phyloP scores from a whole-genome alignment of 768 basidiomycete species.

The Calocera viscosa region DNA sequence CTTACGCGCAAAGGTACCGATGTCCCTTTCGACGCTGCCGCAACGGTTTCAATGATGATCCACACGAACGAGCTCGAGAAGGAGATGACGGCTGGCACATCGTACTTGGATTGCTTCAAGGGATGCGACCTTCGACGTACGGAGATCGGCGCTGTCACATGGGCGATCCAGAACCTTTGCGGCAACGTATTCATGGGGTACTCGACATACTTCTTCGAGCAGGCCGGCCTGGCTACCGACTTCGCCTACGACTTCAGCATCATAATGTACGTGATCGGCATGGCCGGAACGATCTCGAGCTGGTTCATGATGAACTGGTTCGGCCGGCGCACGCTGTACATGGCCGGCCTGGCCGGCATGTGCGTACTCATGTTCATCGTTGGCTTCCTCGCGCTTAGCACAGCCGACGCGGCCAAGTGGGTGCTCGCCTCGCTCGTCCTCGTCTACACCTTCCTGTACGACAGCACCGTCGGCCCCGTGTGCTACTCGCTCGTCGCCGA shows the following conservation, averaged over 20 bases:
- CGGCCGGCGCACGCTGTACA: conserved; percentile 28
- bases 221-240: conserved; percentile 19
- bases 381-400: conserved; percentile 24
- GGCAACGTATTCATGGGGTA: conserved; percentile 19
- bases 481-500: conserved; percentile 25
- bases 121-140: conserved; percentile 26
- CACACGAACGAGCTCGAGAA: conserved; percentile 30
- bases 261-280: conserved; percentile 20
- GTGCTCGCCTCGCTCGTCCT: conserved; percentile 26
- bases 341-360: conserved; percentile 24
- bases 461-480: conserved; percentile 24
- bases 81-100: conserved; percentile 23
- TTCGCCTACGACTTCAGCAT: conserved; percentile 19
- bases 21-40: conserved; percentile 23
- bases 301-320: conserved; percentile 24
- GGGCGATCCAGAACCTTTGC: conserved; percentile 23
- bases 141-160: conserved; percentile 25
- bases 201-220: conserved; percentile 18
- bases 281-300: conserved; percentile 24
- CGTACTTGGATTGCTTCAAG: conserved; percentile 28
- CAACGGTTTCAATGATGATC: conserved; percentile 27
- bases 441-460: conserved; percentile 25
- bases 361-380: conserved; percentile 23
- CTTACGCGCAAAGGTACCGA: conserved; percentile 12
- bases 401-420: conserved; percentile 15